Evolutionary conservation across 805 yeast species (phyloP).

Genomic region (Maudiozyma saulgeensis): DNA sequence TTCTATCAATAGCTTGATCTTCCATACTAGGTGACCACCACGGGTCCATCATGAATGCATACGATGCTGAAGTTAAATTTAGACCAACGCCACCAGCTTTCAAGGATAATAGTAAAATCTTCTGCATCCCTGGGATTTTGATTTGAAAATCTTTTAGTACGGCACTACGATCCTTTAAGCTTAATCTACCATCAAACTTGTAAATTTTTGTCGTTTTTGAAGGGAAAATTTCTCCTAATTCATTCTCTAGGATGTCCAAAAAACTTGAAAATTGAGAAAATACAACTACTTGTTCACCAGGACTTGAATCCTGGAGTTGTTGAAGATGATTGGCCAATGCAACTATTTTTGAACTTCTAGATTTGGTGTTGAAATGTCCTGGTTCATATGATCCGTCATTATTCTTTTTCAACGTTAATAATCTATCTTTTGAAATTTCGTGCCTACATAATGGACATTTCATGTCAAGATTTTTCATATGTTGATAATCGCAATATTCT

Average conservation of each 20-base stretch:
- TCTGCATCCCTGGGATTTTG: conserved; percentile 26
- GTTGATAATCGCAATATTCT: conserved; percentile 67
- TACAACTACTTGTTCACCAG: conserved; percentile 69
- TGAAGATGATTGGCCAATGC: conserved; percentile 56
- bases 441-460: conserved; percentile 74
- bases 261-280: conserved; percentile 86
- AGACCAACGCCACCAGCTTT: conserved; percentile 95
- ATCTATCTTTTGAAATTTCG: conserved; percentile 41
- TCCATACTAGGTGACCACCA: conserved; percentile 96
- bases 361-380: conserved; percentile 22
- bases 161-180: conserved; percentile 51
- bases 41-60: conserved; percentile 88
- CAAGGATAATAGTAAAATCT: conserved; percentile 59
- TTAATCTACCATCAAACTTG: conserved; percentile 78
- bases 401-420: conserved; percentile 25
- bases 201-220: conserved; percentile 30
- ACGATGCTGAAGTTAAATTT: conserved; percentile 74
- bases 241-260: conserved; percentile 62
- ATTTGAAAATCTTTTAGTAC: conserved; percentile 47
- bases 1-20: conserved; percentile 83
- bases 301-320: conserved; percentile 42
- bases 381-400: conserved; percentile 12
- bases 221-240: conserved; percentile 42
- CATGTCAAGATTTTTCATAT: conserved; percentile 34
- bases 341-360: conserved; percentile 61